Percentiles rank a stretch among this genome's conserved stretches.
Evolutionary conservation across 768 basidiomycete genomes (phyloP).

Genomic region (Phaeolepiota aurea): DNA sequence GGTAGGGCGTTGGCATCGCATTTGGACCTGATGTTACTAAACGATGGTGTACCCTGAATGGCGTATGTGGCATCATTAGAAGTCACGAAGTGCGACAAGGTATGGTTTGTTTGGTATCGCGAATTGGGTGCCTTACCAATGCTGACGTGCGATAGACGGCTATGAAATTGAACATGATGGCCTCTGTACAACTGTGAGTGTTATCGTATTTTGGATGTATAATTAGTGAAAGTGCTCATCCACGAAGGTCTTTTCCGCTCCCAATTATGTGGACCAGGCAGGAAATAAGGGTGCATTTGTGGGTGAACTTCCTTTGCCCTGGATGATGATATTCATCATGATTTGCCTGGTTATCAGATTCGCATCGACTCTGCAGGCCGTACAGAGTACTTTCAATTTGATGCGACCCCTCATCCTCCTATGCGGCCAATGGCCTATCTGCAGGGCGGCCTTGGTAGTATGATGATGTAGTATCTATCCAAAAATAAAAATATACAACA

Average conservation of each 20-base stretch:
- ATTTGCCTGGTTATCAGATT: slow-evolving; percentile 38
- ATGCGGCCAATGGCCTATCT: slow-evolving; percentile 92
- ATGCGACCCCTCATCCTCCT: slow-evolving; percentile 81
- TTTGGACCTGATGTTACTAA: slow-evolving; percentile 95
- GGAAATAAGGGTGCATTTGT: slow-evolving; percentile 93
- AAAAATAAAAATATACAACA: too few species aligned
- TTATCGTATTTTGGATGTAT: slow-evolving; percentile 2
- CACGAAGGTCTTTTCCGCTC: slow-evolving; percentile 86
- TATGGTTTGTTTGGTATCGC: too few species aligned
- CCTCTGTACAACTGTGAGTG: slow-evolving; percentile 78
- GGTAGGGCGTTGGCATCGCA: slow-evolving; percentile 85
- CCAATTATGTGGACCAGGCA: slow-evolving; percentile 89
- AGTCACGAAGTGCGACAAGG: slow-evolving; percentile 96
- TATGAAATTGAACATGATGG: slow-evolving; percentile 95
- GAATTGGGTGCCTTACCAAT: too few species aligned
- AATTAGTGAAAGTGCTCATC: neutral
- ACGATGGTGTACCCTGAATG: slow-evolving; percentile 82
- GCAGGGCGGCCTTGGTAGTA: slow-evolving; percentile 50
- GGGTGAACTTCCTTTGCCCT: slow-evolving; percentile 18
- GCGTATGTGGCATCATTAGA: slow-evolving; percentile 82
- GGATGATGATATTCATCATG: slow-evolving; percentile 1
- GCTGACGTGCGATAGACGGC: slow-evolving; percentile 59
- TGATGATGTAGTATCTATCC: slow-evolving; percentile 51
- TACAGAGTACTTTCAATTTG: slow-evolving; percentile 72
- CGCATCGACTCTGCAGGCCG: slow-evolving; percentile 75